These are phyloP conservation scores for Beauveria varroae DNA, from an alignment of 2,329 filamentous ascomycete species.

Conservation along the genomic window DNA sequence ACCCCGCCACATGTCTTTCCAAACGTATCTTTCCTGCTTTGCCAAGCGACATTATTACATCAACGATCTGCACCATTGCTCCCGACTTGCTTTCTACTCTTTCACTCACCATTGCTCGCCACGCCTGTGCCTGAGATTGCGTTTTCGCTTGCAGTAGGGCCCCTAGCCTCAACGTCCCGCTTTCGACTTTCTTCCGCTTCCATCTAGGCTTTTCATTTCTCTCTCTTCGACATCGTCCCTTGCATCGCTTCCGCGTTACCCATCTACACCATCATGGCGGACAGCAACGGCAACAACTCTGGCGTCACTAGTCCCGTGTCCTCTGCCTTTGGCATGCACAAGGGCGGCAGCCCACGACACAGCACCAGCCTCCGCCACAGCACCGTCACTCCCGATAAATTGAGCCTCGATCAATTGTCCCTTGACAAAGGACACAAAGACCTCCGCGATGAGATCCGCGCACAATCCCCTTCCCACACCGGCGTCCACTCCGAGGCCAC, in stretches of 20 bases:
- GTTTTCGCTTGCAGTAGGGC: neutral
- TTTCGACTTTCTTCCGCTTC: neutral
- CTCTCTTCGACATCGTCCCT: neutral
- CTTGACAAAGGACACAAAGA: constrained; percentile 8
- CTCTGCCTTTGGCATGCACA: constrained; percentile 12
- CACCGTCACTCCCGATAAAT: constrained; percentile 2
- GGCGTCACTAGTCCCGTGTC: constrained; percentile 9
- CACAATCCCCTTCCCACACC: neutral
- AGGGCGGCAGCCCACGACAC: neutral
- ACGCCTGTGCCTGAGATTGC: neutral
- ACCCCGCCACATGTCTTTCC: neutral
- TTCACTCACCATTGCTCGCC: neutral
- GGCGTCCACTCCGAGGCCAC: constrained; percentile 12
- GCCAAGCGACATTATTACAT: constrained; percentile 6
- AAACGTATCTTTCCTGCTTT: neutral
- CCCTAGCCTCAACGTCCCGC: neutral
- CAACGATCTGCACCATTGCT: constrained; percentile 1
- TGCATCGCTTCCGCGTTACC: neutral
- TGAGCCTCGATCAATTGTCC: constrained; percentile 10
- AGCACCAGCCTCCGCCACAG: constrained; percentile 1
- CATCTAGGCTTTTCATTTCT: neutral
- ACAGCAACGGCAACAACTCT: constrained; percentile 2
- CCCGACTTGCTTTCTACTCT: neutral
- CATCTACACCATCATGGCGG: constrained; percentile 1
- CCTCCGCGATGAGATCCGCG: constrained; percentile 6